Conservation (phyloP, 2,329 filamentous ascomycete genomes). For the Penicillium paneum region DNA sequence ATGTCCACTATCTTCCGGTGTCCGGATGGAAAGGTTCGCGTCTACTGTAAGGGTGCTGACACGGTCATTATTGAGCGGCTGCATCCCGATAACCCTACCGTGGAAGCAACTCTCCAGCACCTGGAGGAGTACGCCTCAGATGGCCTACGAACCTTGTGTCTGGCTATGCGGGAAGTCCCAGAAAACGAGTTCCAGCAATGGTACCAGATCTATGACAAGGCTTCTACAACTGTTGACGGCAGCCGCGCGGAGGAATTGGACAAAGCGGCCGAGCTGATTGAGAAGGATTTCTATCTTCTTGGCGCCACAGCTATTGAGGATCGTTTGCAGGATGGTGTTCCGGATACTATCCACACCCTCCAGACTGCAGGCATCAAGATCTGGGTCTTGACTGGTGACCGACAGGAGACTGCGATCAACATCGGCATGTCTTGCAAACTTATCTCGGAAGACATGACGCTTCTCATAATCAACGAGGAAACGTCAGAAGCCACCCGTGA, state of each 20-base stretch:
- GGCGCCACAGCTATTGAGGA: conserved; percentile 98
- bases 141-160: conserved; percentile 86
- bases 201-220: conserved; percentile 80
- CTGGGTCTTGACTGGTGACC: conserved; percentile 95
- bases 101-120: conserved; percentile 86
- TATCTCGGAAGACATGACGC: conserved; percentile 97
- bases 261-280: conserved; percentile 94
- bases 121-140: conserved; percentile 98
- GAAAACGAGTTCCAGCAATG: conserved; percentile 88
- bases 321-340: conserved; percentile 92
- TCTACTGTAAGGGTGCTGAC: conserved; percentile 95
- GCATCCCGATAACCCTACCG: conserved; percentile 75
- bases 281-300: conserved; percentile 84
- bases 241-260: conserved; percentile 93
- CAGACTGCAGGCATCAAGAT: conserved; percentile 98
- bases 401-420: conserved; percentile 98
- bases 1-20: conserved; percentile 98
- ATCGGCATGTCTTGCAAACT: conserved; percentile 99
- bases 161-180: conserved; percentile 89
- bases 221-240: conserved; percentile 83
- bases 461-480: conserved; percentile 95
- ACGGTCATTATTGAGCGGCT: conserved; percentile 95
- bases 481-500: conserved; percentile 72
- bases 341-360: conserved; percentile 94
- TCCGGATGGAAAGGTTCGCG: conserved; percentile 88